Base-by-base conservation (phyloP, 352 stramenopile species). In the Globisporangium megalacanthum region DNA sequence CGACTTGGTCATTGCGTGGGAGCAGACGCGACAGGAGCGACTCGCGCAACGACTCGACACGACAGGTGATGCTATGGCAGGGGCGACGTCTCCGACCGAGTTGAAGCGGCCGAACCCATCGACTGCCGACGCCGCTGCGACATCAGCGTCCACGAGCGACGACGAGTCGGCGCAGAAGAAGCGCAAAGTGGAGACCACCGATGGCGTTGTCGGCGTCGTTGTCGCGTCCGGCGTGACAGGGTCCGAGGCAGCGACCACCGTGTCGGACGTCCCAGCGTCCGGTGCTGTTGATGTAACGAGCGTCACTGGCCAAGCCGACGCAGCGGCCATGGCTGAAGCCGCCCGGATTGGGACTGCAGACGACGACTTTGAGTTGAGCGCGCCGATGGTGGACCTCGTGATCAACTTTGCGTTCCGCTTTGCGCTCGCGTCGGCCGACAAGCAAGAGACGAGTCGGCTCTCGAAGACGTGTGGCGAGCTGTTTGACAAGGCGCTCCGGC, bases 1-100 rank as follows among this genome's bases (percentile, higher is more conserved):
- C 6, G 95, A 99, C 65, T 69, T 99, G 22, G 86, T 99, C 19
- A 88, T 99, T 56, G 79, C 87, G 22, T 99, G 97, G 97, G 85
- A 98, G 58, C 77, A 91, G 55, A 92, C 86, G 29, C 77, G 88
- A 11, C 81, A 89, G 61, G 79, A 91, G 47, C 76, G 86, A 15
- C 49, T 95, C 10, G 53, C 64, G 8, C 58, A 64, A 10, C 60
- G 64, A 37, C 45, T 51, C 19, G 22, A 33, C 9, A 53, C 31
- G 17, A 25, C 9, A 44, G 25, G 14, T 5, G 31, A 48, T 22
- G n/a, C 6, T 17, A 36, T 29, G 25, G 25, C 25, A 29, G 25
- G 25, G 25, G 25, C 4, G 14, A 33, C 7, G 36, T 22, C n/a
- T 17, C 46, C 37, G 3, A 6, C 36, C 10, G 61, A 68, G 20